Percentiles rank a stretch among this genome's conserved stretches.
Evolutionary conservation across 768 basidiomycete genomes (phyloP).

Genomic region (Lactarius akahatsu): DNA sequence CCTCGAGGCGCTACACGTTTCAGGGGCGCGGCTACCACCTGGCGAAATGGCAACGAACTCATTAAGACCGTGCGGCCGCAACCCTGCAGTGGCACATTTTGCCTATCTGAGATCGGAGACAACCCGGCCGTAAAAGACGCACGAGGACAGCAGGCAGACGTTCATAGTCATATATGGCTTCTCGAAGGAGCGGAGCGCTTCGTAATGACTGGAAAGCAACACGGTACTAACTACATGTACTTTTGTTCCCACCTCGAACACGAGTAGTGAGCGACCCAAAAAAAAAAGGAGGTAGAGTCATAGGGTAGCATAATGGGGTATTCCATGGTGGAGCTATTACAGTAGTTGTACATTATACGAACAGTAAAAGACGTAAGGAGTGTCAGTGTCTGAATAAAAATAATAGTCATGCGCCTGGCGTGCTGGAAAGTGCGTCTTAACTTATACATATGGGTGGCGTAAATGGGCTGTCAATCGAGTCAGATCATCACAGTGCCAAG

Average conservation of each 20-base stretch:
- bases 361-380: slow-evolving; percentile 17
- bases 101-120: slow-evolving; percentile 5
- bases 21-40: slow-evolving; percentile 20
- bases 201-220: not conserved
- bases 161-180: slow-evolving; percentile 4
- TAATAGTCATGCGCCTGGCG: slow-evolving; percentile 21
- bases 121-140: not conserved
- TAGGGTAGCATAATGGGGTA: not conserved
- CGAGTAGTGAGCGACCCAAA: no score
- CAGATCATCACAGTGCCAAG: slow-evolving; percentile 24
- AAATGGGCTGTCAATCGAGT: slow-evolving; percentile 28
- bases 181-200: not conserved
- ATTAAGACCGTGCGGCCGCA: slow-evolving; percentile 19
- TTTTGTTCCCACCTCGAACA: not conserved
- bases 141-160: slow-evolving; percentile 21
- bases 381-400: slow-evolving; percentile 10
- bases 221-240: slow-evolving; percentile 6
- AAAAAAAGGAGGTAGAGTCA: not conserved
- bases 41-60: slow-evolving; percentile 15
- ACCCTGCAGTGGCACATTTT: not conserved
- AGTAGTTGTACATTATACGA: slow-evolving; percentile 21
- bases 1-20: slow-evolving; percentile 27
- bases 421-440: slow-evolving; percentile 14
- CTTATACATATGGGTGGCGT: slow-evolving; percentile 26
- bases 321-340: not conserved